Conservation (phyloP, 371 early-diverging fungal species). For the Coemansia sp. region DNA sequence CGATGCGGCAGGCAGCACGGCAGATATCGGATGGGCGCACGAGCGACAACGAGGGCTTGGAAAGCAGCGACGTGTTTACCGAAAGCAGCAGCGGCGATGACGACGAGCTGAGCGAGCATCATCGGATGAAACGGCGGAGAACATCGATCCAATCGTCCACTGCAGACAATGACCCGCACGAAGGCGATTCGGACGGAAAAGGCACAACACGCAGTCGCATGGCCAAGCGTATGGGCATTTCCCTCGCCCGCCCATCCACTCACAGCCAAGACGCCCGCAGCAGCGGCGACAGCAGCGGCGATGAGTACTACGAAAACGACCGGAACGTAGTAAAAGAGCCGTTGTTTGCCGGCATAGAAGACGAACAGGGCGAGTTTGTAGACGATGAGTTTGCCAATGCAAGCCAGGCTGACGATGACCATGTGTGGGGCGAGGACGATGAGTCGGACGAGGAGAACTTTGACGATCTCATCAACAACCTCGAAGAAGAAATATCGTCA, state of each 20-base stretch:
- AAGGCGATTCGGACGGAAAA: neutral
- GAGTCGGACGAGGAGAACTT: slow-evolving; percentile 51
- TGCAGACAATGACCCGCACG: neutral
- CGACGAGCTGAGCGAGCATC: slow-evolving; percentile 7
- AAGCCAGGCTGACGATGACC: slow-evolving; percentile 4
- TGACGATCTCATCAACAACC: slow-evolving; percentile 48
- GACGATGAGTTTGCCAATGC: slow-evolving; percentile 20
- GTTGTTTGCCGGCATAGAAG: slow-evolving; percentile 33
- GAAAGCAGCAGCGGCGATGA: slow-evolving; percentile 25
- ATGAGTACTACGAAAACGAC: slow-evolving; percentile 17
- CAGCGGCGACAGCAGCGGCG: slow-evolving; percentile 10
- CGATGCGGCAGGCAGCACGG: slow-evolving; percentile 1
- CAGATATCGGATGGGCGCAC: neutral
- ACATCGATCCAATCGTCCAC: slow-evolving; percentile 12
- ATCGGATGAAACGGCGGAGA: slow-evolving; percentile 35
- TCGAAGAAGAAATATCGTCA: slow-evolving; percentile 50
- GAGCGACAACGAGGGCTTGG: slow-evolving; percentile 1
- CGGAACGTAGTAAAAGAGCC: slow-evolving; percentile 9
- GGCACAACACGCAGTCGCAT: neutral
- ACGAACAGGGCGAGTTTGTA: slow-evolving; percentile 8
- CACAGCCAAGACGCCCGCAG: neutral
- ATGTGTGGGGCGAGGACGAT: slow-evolving; percentile 49
- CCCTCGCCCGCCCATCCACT: neutral
- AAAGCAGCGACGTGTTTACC: slow-evolving; percentile 37
- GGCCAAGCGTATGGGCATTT: slow-evolving; percentile 11